A percentile compares a stretch with the other conserved stretches of the same genome.
These are phyloP conservation scores for Microthlaspi erraticum DNA, from an alignment of 345 rosid genomes.

Conservation along the genomic window DNA sequence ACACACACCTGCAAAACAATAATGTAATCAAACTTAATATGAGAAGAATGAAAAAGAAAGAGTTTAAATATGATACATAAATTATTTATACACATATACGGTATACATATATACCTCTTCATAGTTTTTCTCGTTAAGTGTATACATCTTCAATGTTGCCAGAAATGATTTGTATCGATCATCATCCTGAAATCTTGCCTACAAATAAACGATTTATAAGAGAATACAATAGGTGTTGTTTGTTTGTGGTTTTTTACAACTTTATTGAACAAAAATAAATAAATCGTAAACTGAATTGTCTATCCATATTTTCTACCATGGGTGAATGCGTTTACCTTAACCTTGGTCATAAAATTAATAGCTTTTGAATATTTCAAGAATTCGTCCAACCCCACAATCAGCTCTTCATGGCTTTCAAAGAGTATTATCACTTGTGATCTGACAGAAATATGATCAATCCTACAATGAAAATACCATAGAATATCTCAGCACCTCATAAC, in stretches of 20 bases:
- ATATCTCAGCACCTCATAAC: slow-evolving; percentile 30
- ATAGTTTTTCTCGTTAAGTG: neutral
- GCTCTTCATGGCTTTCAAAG: slow-evolving; percentile 72
- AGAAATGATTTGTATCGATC: neutral
- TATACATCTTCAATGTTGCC: neutral
- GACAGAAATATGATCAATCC: slow-evolving; percentile 74
- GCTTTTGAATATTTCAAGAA: slow-evolving; percentile 79
- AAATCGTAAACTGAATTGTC: neutral
- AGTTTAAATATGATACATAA: neutral
- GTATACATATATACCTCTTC: neutral
- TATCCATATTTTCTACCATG: neutral
- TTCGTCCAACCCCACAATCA: slow-evolving; percentile 78
- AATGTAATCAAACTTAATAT: neutral
- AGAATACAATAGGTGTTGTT: neutral
- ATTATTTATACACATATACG: no score
- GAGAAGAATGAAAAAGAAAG: neutral
- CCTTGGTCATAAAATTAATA: slow-evolving; percentile 73
- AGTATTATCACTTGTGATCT: slow-evolving; percentile 78
- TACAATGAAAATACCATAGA: slow-evolving; percentile 25
- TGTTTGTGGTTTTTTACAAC: neutral
- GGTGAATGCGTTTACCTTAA: slow-evolving; percentile 52
- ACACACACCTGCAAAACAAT: neutral
- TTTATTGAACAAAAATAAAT: no score
- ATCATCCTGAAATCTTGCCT: neutral
- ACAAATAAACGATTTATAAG: neutral